These are phyloP conservation scores for Cyclospora cayetanensis DNA, from an alignment of 169 alveolate genomes.

Conservation along the genomic window DNA sequence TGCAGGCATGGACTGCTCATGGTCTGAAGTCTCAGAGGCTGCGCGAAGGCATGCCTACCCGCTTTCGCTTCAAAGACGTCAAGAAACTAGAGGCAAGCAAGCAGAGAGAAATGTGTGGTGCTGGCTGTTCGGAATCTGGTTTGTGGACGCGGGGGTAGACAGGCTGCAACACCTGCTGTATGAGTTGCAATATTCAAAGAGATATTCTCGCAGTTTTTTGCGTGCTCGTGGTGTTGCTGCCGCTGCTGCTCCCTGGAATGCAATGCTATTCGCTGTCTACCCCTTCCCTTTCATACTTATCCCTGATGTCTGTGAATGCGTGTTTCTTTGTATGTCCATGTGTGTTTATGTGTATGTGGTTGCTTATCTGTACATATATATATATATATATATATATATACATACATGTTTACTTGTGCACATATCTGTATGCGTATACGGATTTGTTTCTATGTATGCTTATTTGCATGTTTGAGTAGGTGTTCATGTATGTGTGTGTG, in stretches of 20 bases:
- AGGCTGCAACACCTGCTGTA: background rate
- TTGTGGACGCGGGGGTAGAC: background rate
- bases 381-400: too few relatives aligned
- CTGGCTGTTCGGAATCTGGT: background rate
- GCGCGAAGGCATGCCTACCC: slow-evolving; percentile 29
- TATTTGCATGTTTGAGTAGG: too few relatives aligned
- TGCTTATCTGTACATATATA: too few relatives aligned
- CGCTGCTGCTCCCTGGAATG: slow-evolving; percentile 9
- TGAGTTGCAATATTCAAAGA: background rate
- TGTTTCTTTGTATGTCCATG: too few relatives aligned
- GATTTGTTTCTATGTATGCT: too few relatives aligned
- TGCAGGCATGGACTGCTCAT: slow-evolving; percentile 19
- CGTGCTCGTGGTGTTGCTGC: background rate
- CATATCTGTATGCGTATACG: too few relatives aligned
- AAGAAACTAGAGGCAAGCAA: slow-evolving; percentile 3
- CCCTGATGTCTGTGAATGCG: too few relatives aligned
- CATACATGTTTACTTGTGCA: too few relatives aligned
- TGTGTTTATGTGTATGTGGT: too few relatives aligned
- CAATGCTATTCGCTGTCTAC: too few relatives aligned
- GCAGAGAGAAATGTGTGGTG: background rate
- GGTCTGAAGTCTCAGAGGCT: background rate
- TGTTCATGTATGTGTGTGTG: too few relatives aligned
- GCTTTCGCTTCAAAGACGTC: slow-evolving; percentile 34
- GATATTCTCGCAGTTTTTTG: background rate
- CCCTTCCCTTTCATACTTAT: too few relatives aligned